Conservation (phyloP, 208 protist genomes). For the Acanthamoeba divionensis region DNA sequence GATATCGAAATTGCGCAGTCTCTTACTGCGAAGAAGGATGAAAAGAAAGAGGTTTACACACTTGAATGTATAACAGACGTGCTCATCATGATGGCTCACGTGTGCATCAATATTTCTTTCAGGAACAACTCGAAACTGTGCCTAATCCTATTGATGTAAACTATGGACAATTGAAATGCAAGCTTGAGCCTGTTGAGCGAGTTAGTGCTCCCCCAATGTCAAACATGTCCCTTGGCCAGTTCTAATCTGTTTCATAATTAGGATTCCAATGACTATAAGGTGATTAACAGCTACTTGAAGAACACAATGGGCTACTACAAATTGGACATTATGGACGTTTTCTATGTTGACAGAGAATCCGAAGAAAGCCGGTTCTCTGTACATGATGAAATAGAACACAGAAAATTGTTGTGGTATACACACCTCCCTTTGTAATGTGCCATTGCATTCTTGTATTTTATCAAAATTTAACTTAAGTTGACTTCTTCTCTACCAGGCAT, state of each 20-base stretch:
- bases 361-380: constrained; percentile 52
- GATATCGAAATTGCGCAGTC: constrained; percentile 66
- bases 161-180: constrained; percentile 37
- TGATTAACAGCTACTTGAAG: constrained; percentile 40
- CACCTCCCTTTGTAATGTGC: no score
- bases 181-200: constrained; percentile 15
- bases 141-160: constrained; percentile 38
- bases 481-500: no score
- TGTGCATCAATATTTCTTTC: no score
- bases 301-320: constrained; percentile 54
- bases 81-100: neutral
- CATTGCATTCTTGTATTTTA: no score
- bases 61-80: neutral
- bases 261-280: constrained; percentile 27
- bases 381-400: constrained; percentile 58
- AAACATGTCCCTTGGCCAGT: no score
- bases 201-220: no score
- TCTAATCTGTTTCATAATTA: neutral
- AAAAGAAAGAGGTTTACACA: neutral
- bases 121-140: neutral
- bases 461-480: neutral
- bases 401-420: constrained; percentile 69
- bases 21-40: constrained; percentile 45
- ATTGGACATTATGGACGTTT: constrained; percentile 45
- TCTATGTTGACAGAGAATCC: neutral